Conservation (phyloP, 2,329 filamentous ascomycete species). For the Neonectria faginata region DNA sequence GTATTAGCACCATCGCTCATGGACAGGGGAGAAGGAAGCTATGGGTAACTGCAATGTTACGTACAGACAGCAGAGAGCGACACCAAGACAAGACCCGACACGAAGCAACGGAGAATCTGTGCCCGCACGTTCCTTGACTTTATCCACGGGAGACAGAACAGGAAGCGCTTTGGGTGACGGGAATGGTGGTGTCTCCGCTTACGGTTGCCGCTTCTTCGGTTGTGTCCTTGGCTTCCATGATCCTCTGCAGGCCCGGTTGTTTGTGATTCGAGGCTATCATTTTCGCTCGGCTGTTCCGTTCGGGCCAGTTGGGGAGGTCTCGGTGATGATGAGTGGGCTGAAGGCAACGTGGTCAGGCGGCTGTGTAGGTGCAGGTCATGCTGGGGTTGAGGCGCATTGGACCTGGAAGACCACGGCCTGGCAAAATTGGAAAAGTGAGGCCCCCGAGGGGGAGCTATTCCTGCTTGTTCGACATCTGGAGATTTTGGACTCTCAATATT, state of each 20-base stretch:
- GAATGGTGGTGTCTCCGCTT: conserved; percentile 19
- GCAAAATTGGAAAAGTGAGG: conserved; percentile 14
- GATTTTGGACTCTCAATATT: conserved; percentile 61
- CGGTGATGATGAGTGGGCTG: conserved; percentile 2
- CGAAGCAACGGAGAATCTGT: conserved; percentile 70
- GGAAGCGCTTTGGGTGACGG: conserved; percentile 56
- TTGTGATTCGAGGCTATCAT: conserved; percentile 8
- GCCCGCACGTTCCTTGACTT: conserved; percentile 64
- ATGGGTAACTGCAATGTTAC: conserved; percentile 47
- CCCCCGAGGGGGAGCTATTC: background rate
- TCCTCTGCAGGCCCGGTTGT: conserved; percentile 1
- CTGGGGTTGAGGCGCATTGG: conserved; percentile 37
- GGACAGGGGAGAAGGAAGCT: too few relatives aligned
- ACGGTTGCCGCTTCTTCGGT: conserved; percentile 1
- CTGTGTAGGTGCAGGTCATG: conserved; percentile 28
- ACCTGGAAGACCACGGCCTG: conserved; percentile 17
- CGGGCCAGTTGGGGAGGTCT: conserved; percentile 1
- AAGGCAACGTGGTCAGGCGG: background rate
- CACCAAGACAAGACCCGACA: conserved; percentile 73
- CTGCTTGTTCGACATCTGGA: conserved; percentile 44
- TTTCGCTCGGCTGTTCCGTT: background rate
- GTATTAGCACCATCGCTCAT: conserved; percentile 17
- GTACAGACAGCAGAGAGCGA: conserved; percentile 74
- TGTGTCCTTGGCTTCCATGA: background rate
- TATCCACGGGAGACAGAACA: conserved; percentile 68